These are phyloP conservation scores for Pyrenophora teres DNA, from an alignment of 2,329 filamentous ascomycete species.

Conservation along the genomic window DNA sequence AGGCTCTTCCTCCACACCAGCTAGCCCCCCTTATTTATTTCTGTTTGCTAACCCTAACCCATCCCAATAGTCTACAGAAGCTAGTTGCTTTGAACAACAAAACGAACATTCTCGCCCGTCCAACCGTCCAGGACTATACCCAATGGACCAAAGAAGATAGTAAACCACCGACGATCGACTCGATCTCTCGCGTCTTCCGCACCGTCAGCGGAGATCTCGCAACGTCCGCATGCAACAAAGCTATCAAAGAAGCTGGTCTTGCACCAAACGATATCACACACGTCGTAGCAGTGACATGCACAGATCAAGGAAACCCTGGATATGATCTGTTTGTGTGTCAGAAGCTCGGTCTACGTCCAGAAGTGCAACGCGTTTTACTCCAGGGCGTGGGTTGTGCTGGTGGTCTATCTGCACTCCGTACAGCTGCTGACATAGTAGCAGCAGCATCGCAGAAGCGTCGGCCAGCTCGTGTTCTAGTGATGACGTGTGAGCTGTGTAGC, in stretches of 20 bases:
- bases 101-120: conserved; percentile 23
- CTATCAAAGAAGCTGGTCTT: conserved; percentile 37
- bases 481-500: conserved; percentile 62
- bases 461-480: conserved; percentile 66
- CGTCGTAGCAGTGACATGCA: conserved; percentile 47
- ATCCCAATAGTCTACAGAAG: conserved; percentile 16
- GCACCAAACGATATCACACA: conserved; percentile 42
- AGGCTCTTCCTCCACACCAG: not conserved
- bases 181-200: conserved; percentile 36
- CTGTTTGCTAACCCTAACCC: not conserved
- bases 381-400: conserved; percentile 49
- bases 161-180: conserved; percentile 23
- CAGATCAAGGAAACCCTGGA: conserved; percentile 46
- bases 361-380: conserved; percentile 43
- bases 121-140: conserved; percentile 9
- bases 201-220: conserved; percentile 39
- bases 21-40: too few species aligned
- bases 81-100: conserved; percentile 20
- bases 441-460: conserved; percentile 63
- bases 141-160: conserved; percentile 16
- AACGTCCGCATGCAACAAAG: conserved; percentile 38
- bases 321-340: conserved; percentile 47
- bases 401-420: conserved; percentile 40
- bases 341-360: conserved; percentile 33
- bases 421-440: conserved; percentile 68